Percentiles rank a stretch among this genome's conserved stretches.
phyloP scores from a whole-genome alignment of 129 eudicot genomes.

The Deinandra increscens region DNA sequence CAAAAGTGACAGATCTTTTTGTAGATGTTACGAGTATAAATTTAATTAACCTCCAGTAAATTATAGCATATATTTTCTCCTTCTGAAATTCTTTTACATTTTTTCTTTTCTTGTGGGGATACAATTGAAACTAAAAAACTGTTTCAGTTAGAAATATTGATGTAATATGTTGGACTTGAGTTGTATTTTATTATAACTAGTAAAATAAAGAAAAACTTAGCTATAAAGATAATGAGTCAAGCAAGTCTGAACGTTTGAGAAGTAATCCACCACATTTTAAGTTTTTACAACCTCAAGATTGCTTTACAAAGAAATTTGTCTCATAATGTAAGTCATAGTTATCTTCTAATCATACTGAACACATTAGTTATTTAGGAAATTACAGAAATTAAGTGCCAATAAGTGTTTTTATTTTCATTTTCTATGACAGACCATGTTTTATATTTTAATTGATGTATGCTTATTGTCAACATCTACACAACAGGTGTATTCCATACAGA shows the following conservation, averaged over 20 bases:
- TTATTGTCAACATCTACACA: conserved; percentile 22
- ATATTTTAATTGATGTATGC: not conserved
- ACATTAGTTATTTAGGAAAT: not conserved
- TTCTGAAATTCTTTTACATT: not conserved
- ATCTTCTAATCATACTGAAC: not conserved
- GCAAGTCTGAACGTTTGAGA: not conserved
- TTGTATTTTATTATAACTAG: not conserved
- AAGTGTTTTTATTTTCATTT: not conserved
- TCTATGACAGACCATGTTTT: not conserved
- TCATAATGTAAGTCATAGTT: not conserved
- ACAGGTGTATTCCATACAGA: conserved; percentile 69
- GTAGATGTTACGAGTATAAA: not conserved
- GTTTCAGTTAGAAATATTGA: not conserved
- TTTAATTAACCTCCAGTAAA: not conserved
- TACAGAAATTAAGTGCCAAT: not conserved
- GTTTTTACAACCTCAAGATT: conserved; percentile 13
- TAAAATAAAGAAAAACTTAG: not conserved
- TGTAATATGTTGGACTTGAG: not conserved
- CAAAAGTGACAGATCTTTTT: not conserved
- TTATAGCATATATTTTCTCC: not conserved
- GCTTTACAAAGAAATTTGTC: not conserved
- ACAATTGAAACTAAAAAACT: not conserved
- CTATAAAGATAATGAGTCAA: conserved; percentile 14
- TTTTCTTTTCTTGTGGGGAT: not conserved
- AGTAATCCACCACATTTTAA: not conserved